Conservation (phyloP, 805 yeast genomes). For the Candida pseudoglaebosa region DNA sequence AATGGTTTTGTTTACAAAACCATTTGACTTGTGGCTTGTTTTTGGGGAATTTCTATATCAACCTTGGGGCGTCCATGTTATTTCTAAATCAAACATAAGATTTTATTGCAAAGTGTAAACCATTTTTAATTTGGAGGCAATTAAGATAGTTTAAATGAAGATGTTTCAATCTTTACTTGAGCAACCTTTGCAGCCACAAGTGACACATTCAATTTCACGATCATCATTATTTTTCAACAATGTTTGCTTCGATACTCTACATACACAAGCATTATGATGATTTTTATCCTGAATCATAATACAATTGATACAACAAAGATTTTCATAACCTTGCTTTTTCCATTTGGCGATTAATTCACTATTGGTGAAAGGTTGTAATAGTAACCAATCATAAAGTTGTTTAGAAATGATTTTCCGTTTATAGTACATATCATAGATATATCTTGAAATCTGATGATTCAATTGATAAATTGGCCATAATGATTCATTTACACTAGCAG, state of each 20-base stretch:
- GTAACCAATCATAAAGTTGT: slow-evolving; percentile 69
- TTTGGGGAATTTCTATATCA: too few relatives aligned
- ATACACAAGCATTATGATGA: slow-evolving; percentile 67
- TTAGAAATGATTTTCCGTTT: slow-evolving; percentile 62
- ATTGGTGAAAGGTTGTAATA: slow-evolving; percentile 65
- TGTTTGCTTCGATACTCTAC: slow-evolving; percentile 73
- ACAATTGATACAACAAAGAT: slow-evolving; percentile 78
- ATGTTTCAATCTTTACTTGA: slow-evolving; percentile 65
- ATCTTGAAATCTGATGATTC: slow-evolving; percentile 73
- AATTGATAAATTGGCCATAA: slow-evolving; percentile 68
- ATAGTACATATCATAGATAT: slow-evolving; percentile 70
- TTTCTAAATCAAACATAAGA: too few relatives aligned
- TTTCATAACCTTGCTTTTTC: slow-evolving; percentile 83
- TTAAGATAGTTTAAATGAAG: too few relatives aligned
- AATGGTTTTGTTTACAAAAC: too few relatives aligned
- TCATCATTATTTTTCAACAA: slow-evolving; percentile 31
- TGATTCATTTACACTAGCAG: slow-evolving; percentile 51
- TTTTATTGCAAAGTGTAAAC: too few relatives aligned
- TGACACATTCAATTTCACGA: slow-evolving; percentile 52
- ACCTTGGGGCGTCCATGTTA: too few relatives aligned
- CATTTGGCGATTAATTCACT: slow-evolving; percentile 71
- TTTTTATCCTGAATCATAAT: slow-evolving; percentile 60
- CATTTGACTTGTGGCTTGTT: too few relatives aligned
- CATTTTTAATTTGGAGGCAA: too few relatives aligned
- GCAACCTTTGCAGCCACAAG: slow-evolving; percentile 86